phyloP scores from a whole-genome alignment of 805 yeast genomes.

The Saccharomyces jurei region DNA sequence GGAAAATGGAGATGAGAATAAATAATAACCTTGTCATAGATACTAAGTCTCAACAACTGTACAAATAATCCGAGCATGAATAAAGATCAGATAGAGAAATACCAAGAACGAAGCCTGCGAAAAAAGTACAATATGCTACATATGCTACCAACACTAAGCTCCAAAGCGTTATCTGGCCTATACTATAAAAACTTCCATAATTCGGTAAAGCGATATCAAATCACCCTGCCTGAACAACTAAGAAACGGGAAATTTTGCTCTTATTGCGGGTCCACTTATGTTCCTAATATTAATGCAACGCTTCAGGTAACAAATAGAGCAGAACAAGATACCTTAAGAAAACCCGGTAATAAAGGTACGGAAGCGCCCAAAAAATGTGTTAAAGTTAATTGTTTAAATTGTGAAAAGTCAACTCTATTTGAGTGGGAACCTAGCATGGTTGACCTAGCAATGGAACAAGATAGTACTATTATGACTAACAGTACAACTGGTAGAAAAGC shows the following conservation, averaged over 20 bases:
- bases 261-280: slow-evolving; percentile 23
- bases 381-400: not conserved
- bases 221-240: slow-evolving; percentile 18
- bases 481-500: not conserved
- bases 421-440: not conserved
- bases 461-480: not conserved
- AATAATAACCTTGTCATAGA: not conserved
- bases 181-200: slow-evolving; percentile 28
- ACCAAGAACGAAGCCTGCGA: slow-evolving; percentile 18
- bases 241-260: slow-evolving; percentile 24
- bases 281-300: slow-evolving; percentile 23
- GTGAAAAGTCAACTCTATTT: not conserved
- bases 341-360: not conserved
- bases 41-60: not conserved
- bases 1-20: not conserved
- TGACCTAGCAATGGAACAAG: not conserved
- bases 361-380: not conserved
- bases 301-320: not conserved
- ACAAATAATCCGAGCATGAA: slow-evolving; percentile 9
- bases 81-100: slow-evolving; percentile 20
- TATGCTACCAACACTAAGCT: slow-evolving; percentile 14
- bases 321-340: not conserved
- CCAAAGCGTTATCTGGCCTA: slow-evolving; percentile 21
- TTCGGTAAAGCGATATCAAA: slow-evolving; percentile 21
- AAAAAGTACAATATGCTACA: slow-evolving; percentile 27